Percentiles rank a stretch among this genome's conserved stretches.
Evolutionary conservation across 169 alveolate species (phyloP).

Genomic region (Toxoplasma gondii): DNA sequence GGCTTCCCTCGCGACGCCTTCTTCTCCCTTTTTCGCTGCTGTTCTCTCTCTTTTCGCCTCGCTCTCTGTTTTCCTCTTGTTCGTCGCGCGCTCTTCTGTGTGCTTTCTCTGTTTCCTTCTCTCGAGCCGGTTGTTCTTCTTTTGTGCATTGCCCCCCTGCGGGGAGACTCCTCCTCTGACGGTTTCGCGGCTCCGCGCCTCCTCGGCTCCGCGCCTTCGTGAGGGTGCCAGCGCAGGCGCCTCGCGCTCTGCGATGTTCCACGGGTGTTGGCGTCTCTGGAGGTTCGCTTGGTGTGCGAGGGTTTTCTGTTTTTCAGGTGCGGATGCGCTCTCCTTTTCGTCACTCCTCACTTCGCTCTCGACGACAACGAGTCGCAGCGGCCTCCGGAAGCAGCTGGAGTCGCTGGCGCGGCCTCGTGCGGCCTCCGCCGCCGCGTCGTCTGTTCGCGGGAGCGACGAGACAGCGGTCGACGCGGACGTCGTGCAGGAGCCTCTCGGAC

Average conservation of each 20-base stretch:
- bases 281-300: background rate
- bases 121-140: no score
- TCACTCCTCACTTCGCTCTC: constrained; percentile 11
- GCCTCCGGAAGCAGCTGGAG: constrained; percentile 6
- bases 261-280: background rate
- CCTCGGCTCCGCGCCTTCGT: background rate
- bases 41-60: background rate
- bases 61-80: background rate
- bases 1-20: background rate
- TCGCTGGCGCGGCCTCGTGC: background rate
- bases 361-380: background rate
- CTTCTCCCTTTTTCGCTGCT: background rate
- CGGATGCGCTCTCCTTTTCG: background rate
- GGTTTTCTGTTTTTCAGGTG: background rate
- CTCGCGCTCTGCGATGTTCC: background rate
- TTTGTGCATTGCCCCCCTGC: no score
- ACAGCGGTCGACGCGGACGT: background rate
- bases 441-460: background rate
- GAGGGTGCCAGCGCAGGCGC: background rate
- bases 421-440: background rate
- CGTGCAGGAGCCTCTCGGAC: constrained; percentile 29
- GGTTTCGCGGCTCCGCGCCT: background rate
- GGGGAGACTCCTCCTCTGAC: background rate
- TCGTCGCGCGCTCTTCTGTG: no score
- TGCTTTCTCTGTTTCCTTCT: no score